phyloP scores from a whole-genome alignment of 1,284 basidiomycete species.

The Marasmius fiardii region DNA sequence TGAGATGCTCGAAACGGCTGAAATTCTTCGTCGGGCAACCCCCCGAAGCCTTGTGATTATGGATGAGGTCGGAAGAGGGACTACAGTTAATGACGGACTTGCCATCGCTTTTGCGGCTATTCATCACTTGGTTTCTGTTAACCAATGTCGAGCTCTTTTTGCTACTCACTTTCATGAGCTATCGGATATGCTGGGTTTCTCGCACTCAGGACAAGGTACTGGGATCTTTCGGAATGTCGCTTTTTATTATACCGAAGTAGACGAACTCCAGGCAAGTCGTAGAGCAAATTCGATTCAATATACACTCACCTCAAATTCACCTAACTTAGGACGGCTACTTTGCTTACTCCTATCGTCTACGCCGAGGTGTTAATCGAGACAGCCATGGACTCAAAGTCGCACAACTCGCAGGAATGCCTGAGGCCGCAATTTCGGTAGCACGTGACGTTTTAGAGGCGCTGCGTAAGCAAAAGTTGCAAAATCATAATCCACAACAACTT shows the following conservation, averaged over 20 bases:
- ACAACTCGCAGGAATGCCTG: slow-evolving; percentile 83
- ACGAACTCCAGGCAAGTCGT: slow-evolving; percentile 58
- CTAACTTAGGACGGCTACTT: slow-evolving; percentile 63
- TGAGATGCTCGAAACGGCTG: slow-evolving; percentile 84
- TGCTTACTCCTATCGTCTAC: slow-evolving; percentile 80
- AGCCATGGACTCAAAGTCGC: slow-evolving; percentile 95
- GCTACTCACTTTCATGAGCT: slow-evolving; percentile 98
- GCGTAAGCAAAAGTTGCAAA: slow-evolving; percentile 19
- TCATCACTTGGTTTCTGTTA: slow-evolving; percentile 75
- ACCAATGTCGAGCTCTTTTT: slow-evolving; percentile 82
- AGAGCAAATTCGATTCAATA: slow-evolving; percentile 20
- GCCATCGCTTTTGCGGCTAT: slow-evolving; percentile 92
- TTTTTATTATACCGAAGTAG: slow-evolving; percentile 89
- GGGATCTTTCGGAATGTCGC: slow-evolving; percentile 58
- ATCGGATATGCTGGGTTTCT: slow-evolving; percentile 76
- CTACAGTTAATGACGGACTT: slow-evolving; percentile 88
- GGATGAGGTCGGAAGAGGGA: slow-evolving; percentile 97
- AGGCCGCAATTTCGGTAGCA: slow-evolving; percentile 58
- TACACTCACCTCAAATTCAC: slow-evolving; percentile 4
- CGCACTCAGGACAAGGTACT: slow-evolving; percentile 30
- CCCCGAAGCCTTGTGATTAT: slow-evolving; percentile 86
- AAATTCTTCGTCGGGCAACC: slow-evolving; percentile 82
- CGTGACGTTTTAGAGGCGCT: slow-evolving; percentile 37
- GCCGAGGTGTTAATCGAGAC: slow-evolving; percentile 83
- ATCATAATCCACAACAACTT: slow-evolving; percentile 20